Percentiles rank a stretch among this genome's conserved stretches.
Evolutionary conservation across 225 moss, liverwort and hornwort genomes (phyloP).

Genomic region (Neckera pumila): DNA sequence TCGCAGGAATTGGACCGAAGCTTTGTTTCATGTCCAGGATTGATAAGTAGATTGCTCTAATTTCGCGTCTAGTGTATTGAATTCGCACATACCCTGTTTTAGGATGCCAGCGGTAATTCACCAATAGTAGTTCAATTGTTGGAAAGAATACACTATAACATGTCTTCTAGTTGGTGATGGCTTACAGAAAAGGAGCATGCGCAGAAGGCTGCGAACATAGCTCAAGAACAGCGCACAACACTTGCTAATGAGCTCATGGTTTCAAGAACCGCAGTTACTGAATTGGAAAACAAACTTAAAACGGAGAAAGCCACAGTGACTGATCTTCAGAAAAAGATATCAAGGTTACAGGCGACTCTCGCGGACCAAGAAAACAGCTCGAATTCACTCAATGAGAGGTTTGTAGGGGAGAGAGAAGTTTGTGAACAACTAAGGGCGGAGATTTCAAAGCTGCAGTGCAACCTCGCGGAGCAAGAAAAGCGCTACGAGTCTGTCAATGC

Average conservation of each 20-base stretch:
- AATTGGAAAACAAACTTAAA: conserved; percentile 18
- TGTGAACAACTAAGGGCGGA: conserved; percentile 17
- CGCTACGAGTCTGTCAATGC: neutral
- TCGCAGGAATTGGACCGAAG: neutral
- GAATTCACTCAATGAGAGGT: conserved; percentile 6
- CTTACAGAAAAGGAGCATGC: conserved; percentile 43
- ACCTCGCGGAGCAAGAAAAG: conserved; percentile 11
- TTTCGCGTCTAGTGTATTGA: neutral
- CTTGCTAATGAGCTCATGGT: conserved; percentile 38
- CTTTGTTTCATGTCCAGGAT: neutral
- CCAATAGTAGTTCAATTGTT: neutral
- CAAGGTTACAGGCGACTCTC: conserved; percentile 11
- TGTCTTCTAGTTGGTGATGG: conserved; percentile 4
- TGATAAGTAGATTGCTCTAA: neutral
- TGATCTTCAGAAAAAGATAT: conserved; percentile 15
- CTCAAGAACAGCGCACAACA: conserved; percentile 38
- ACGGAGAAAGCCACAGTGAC: conserved; percentile 5
- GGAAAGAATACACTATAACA: neutral
- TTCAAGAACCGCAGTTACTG: conserved; percentile 7
- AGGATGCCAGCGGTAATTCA: neutral
- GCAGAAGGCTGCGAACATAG: conserved; percentile 20
- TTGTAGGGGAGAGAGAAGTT: conserved; percentile 4
- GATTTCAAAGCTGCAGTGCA: conserved; percentile 6
- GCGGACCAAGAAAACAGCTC: conserved; percentile 13
- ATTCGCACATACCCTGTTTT: neutral